A percentile compares a stretch with the other conserved stretches of the same genome.
Conservation (phyloP, 2,329 filamentous ascomycete species). For the Penicillium olsonii region DNA sequence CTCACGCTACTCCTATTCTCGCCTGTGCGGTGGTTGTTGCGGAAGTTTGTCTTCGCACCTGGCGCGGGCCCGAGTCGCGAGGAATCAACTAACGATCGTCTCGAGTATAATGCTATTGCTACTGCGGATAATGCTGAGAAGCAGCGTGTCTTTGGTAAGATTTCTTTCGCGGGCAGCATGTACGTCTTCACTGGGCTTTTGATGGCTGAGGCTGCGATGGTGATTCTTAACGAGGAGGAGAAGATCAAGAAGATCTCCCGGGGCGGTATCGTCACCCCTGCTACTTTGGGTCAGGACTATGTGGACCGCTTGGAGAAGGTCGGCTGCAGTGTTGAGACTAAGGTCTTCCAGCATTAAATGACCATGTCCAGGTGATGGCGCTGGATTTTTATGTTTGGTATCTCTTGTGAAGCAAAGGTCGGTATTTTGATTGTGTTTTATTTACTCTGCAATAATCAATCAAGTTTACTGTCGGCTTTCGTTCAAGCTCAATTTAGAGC, state of each 20-base stretch:
- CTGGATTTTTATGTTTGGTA: no score
- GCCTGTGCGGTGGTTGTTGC: slow-evolving; percentile 55
- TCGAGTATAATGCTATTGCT: slow-evolving; percentile 49
- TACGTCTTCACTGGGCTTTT: slow-evolving; percentile 48
- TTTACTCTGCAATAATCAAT: slow-evolving; percentile 2
- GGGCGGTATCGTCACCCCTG: slow-evolving; percentile 52
- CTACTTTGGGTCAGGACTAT: slow-evolving; percentile 49
- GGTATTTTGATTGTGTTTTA: neutral
- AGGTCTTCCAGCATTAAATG: slow-evolving; percentile 34
- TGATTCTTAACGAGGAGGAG: slow-evolving; percentile 45
- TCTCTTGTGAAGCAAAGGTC: neutral
- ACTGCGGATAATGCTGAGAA: slow-evolving; percentile 39
- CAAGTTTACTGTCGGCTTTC: neutral
- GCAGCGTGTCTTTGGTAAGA: slow-evolving; percentile 44
- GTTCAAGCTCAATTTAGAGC: slow-evolving; percentile 34
- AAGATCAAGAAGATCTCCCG: slow-evolving; percentile 43
- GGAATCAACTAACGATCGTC: slow-evolving; percentile 37
- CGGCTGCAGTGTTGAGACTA: slow-evolving; percentile 45
- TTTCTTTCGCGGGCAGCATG: slow-evolving; percentile 44
- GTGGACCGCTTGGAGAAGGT: slow-evolving; percentile 47
- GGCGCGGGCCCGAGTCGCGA: slow-evolving; percentile 53
- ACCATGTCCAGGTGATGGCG: neutral
- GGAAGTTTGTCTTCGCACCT: slow-evolving; percentile 51
- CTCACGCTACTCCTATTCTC: slow-evolving; percentile 52
- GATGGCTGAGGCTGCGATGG: slow-evolving; percentile 48